Base-by-base conservation (phyloP, 108 stramenopile genomes). In the Nitzschia inconspicua region DNA sequence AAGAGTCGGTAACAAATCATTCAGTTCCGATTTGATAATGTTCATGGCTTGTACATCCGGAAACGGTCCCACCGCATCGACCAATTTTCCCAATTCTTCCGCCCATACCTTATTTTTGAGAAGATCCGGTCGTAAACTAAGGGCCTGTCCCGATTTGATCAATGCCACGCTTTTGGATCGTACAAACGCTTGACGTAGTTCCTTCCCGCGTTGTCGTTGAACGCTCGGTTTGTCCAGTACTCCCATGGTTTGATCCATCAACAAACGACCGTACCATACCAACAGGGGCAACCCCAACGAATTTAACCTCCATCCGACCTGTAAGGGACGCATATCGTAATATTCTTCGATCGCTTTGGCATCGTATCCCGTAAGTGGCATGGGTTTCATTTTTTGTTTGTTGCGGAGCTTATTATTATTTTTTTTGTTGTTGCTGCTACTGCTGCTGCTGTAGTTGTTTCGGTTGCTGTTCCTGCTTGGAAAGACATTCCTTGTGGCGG, bases 61-160 rank as follows among this genome's bases (percentile, higher is more conserved):
- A 73, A 93, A 93, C 10, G 82, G 54, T 18, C 87, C 91, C 10
- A 93, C 91, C 32, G 83, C 91, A 71, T 93, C 91, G 10, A 89
- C 88, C 28, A 93, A 63, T 46, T 89, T 93, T 34, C 88, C 88
- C 19, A 94, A 56, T 51, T 90, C 86, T 44, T 89, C 84, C 18
- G 87, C 86, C 89, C 89, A 94, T 32, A 84, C 73, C 51, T 72
- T 70, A 53, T 80, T 81, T 44, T 73, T 72, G 7, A 90, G 61
- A 23, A 94, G 51, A 60, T 94, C 93, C 31, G 86, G 86, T 50
- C 93, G 85, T 24, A 94, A 66, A 57, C 79, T 78, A 20, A 90
- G 62, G 19, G 88, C 93, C 72, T 94, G 93, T 27, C 88, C 88
- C 24, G 83, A 85, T 59, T 70, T 90, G 46, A 90, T 83, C 8